Percentiles rank a stretch among this genome's conserved stretches.
These are phyloP conservation scores for Globisporangium perplexum DNA, from an alignment of 352 stramenopile species.

Conservation along the genomic window DNA sequence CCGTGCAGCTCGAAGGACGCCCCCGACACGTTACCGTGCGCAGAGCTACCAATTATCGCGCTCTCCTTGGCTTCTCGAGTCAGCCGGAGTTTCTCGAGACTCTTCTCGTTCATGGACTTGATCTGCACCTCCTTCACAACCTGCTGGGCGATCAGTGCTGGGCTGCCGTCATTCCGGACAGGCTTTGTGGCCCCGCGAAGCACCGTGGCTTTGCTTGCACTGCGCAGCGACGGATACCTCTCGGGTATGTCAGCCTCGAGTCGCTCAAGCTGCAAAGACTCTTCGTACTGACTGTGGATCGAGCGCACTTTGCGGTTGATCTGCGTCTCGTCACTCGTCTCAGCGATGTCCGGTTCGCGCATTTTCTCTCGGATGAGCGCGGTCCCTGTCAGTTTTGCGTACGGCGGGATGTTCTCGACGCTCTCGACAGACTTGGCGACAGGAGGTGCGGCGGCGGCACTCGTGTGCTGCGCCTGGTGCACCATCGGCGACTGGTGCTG, in stretches of 20 bases:
- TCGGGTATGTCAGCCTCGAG: conserved; percentile 48
- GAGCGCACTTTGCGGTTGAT: conserved; percentile 52
- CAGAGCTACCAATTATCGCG: conserved; percentile 21
- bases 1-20: conserved; percentile 29
- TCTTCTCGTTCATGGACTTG: conserved; percentile 84
- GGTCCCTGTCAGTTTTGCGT: conserved; percentile 78
- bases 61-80: conserved; percentile 66
- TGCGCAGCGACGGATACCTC: conserved; percentile 57
- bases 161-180: conserved; percentile 62
- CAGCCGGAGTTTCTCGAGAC: conserved; percentile 75
- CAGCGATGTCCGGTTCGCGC: conserved; percentile 61
- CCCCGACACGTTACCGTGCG: conserved; percentile 14
- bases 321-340: conserved; percentile 65
- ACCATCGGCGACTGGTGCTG: conserved; percentile 1
- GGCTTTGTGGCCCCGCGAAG: conserved; percentile 55
- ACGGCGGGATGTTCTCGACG: conserved; percentile 58
- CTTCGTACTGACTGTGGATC: conserved; percentile 72
- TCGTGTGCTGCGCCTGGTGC: conserved; percentile 9
- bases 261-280: conserved; percentile 74
- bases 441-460: conserved; percentile 7
- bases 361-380: conserved; percentile 84
- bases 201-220: conserved; percentile 52
- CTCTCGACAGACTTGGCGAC: conserved; percentile 22
- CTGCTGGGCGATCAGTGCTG: conserved; percentile 55
- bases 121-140: conserved; percentile 89